phyloP scores from a whole-genome alignment of 768 basidiomycete genomes.

The Tulasnella sp. region DNA sequence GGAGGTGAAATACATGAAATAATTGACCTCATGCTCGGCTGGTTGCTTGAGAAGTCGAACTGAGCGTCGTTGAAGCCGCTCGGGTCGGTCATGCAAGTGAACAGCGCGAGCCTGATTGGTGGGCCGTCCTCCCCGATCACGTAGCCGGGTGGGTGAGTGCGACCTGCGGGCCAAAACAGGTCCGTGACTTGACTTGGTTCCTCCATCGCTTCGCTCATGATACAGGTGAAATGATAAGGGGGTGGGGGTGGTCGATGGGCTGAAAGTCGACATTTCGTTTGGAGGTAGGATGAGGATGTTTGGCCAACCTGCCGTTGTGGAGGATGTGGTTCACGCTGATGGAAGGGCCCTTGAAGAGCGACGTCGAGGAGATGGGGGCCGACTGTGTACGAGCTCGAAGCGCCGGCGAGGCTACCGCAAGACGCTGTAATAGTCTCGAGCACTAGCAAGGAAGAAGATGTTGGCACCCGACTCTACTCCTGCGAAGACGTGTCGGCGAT shows the following conservation, averaged over 20 bases:
- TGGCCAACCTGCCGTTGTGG: constrained; percentile 34
- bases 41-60: not conserved
- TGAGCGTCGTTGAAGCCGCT: not conserved
- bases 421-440: constrained; percentile 47
- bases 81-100: constrained; percentile 25
- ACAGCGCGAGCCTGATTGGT: constrained; percentile 35
- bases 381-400: constrained; percentile 57
- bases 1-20: constrained; percentile 5
- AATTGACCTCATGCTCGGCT: constrained; percentile 19
- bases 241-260: constrained; percentile 72
- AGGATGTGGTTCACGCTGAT: constrained; percentile 46
- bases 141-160: constrained; percentile 56
- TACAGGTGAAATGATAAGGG: constrained; percentile 66
- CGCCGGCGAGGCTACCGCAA: constrained; percentile 49
- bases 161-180: constrained; percentile 49
- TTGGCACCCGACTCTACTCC: no score
- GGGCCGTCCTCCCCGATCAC: constrained; percentile 68
- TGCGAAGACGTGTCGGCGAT: no score
- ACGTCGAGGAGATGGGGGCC: constrained; percentile 64
- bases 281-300: constrained; percentile 52
- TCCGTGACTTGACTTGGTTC: constrained; percentile 63
- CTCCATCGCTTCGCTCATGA: constrained; percentile 67
- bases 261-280: constrained; percentile 50
- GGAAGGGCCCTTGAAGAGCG: constrained; percentile 51
- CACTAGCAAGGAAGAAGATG: no score